phyloP scores from a whole-genome alignment of 306 rosid species.

The Lathyrus sativus region DNA sequence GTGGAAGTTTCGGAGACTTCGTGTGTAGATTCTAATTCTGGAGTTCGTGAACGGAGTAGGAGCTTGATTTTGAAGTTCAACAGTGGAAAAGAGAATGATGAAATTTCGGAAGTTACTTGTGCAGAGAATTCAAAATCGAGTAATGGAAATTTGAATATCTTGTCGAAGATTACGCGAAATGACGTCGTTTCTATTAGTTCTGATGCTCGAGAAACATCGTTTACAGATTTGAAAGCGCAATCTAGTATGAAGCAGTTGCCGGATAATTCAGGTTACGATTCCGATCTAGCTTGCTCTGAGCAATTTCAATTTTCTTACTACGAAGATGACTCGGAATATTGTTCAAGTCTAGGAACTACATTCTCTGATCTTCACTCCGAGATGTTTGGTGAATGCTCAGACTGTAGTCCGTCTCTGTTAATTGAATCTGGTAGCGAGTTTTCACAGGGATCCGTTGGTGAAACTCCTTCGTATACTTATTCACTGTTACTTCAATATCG shows the following conservation, averaged over 20 bases:
- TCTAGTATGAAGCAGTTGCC: constrained; percentile 51
- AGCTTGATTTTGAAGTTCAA: constrained; percentile 51
- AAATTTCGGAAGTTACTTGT: constrained; percentile 59
- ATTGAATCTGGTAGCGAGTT: constrained; percentile 84
- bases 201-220: constrained; percentile 43
- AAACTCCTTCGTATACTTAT: constrained; percentile 67
- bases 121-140: constrained; percentile 37
- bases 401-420: constrained; percentile 61
- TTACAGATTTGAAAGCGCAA: constrained; percentile 50
- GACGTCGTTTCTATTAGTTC: constrained; percentile 49
- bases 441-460: constrained; percentile 68
- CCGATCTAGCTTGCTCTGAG: constrained; percentile 82
- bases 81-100: constrained; percentile 40
- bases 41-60: constrained; percentile 41
- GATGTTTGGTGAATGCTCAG: constrained; percentile 52
- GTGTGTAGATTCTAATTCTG: constrained; percentile 80
- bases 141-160: constrained; percentile 30
- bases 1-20: constrained; percentile 67
- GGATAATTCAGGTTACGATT: constrained; percentile 38
- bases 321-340: constrained; percentile 53
- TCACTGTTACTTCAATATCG: constrained; percentile 60
- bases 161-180: constrained; percentile 41
- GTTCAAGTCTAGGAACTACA: constrained; percentile 56
- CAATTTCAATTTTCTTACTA: constrained; percentile 49
- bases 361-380: constrained; percentile 63